phyloP scores from a whole-genome alignment of 805 yeast species.

The Kodamaea fukazawae region DNA sequence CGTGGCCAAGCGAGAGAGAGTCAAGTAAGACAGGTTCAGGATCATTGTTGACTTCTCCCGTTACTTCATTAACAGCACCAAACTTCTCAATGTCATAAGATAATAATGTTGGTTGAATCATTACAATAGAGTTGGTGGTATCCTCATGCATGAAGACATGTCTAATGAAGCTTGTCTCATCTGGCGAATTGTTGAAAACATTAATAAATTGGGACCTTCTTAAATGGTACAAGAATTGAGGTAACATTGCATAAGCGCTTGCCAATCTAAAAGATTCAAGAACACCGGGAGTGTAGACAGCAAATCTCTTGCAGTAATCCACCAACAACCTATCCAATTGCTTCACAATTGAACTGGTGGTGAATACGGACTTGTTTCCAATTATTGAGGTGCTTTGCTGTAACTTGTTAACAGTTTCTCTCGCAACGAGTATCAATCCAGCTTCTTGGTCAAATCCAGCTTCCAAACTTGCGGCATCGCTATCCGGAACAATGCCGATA shows the following conservation, averaged over 20 bases:
- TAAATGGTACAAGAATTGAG: conserved; percentile 66
- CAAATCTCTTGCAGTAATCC: conserved; percentile 46
- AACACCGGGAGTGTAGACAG: conserved; percentile 46
- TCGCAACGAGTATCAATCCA: conserved; percentile 58
- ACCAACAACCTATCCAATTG: conserved; percentile 50
- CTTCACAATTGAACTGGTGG: conserved; percentile 36
- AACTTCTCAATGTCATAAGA: conserved; percentile 49
- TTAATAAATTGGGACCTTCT: conserved; percentile 65
- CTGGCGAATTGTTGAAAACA: conserved; percentile 69
- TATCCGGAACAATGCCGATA: conserved; percentile 40
- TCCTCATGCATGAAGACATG: conserved; percentile 64
- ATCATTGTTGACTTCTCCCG: conserved; percentile 36
- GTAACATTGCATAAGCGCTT: conserved; percentile 50
- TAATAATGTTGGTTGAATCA: conserved; percentile 69
- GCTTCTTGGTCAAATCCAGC: conserved; percentile 66
- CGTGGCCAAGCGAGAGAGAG: conserved; percentile 58
- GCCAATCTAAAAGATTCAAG: conserved; percentile 50
- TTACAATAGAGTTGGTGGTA: conserved; percentile 54
- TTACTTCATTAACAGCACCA: conserved; percentile 32
- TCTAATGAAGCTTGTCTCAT: conserved; percentile 64
- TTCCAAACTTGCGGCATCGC: conserved; percentile 41
- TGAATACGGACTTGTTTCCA: conserved; percentile 18
- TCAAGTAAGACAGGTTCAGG: conserved; percentile 65
- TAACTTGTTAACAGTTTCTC: conserved; percentile 49
- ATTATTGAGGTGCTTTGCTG: conserved; percentile 17